Conservation (phyloP, 1,139 yeast genomes). For the Protomyces inouyei region DNA sequence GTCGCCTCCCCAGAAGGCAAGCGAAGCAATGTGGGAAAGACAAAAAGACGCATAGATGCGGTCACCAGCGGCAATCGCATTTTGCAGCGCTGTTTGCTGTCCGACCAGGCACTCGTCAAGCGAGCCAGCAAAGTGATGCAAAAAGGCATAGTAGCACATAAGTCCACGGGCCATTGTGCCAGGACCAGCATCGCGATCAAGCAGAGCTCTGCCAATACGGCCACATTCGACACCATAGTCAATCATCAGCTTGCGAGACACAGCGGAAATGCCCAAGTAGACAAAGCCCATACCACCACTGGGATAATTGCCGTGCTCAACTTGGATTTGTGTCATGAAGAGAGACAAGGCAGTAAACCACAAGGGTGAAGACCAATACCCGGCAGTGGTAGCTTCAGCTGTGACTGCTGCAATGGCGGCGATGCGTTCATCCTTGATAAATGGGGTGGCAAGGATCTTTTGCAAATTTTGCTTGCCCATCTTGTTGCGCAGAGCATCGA, state of each 20-base stretch:
- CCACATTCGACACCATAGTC: conserved; percentile 28
- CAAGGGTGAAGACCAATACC: conserved; percentile 28
- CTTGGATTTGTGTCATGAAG: conserved; percentile 20
- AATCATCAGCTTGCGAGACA: conserved; percentile 21
- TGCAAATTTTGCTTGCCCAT: conserved; percentile 24
- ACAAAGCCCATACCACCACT: conserved; percentile 27
- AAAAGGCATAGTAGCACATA: conserved; percentile 15
- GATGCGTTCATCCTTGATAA: conserved; percentile 2
- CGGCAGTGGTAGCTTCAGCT: conserved; percentile 17
- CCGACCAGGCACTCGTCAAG: neutral
- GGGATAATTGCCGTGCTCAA: conserved; percentile 27
- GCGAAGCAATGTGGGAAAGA: conserved; percentile 9
- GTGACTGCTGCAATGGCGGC: conserved; percentile 4
- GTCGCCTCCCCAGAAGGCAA: conserved; percentile 7
- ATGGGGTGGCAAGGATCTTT: conserved; percentile 16
- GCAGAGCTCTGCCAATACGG: conserved; percentile 6
- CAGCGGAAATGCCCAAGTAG: conserved; percentile 28
- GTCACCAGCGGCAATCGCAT: conserved; percentile 30
- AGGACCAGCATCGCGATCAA: conserved; percentile 14
- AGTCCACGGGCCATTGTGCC: conserved; percentile 26
- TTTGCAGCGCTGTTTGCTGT: neutral
- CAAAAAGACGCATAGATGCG: conserved; percentile 23
- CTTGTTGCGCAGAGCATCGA: conserved; percentile 12
- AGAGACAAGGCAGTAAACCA: conserved; percentile 19
- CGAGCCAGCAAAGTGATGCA: conserved; percentile 24